These are phyloP conservation scores for Cardamine occulta DNA, from an alignment of 345 rosid species.

Conservation along the genomic window DNA sequence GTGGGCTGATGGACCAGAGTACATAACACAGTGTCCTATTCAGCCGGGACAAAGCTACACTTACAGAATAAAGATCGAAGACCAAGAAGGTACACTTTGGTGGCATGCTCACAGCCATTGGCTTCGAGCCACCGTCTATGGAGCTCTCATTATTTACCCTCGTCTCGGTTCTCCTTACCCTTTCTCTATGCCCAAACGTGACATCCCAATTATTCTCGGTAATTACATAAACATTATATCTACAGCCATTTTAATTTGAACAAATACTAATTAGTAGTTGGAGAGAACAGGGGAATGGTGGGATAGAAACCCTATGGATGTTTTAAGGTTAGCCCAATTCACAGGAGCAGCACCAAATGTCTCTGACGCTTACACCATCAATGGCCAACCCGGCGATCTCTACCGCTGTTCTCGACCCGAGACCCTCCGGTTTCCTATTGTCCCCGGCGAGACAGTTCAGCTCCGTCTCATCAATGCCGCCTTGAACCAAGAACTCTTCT, in stretches of 20 bases:
- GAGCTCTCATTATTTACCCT: slow-evolving; percentile 70
- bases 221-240: not conserved
- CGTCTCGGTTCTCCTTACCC: slow-evolving; percentile 70
- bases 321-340: slow-evolving; percentile 54
- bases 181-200: slow-evolving; percentile 60
- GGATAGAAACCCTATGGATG: slow-evolving; percentile 66
- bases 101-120: slow-evolving; percentile 79
- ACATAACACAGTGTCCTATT: slow-evolving; percentile 76
- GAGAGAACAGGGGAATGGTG: slow-evolving; percentile 68
- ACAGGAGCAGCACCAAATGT: slow-evolving; percentile 67
- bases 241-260: not conserved
- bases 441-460: slow-evolving; percentile 56
- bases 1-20: slow-evolving; percentile 82
- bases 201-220: slow-evolving; percentile 62
- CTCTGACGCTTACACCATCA: slow-evolving; percentile 79
- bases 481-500: slow-evolving; percentile 70
- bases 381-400: slow-evolving; percentile 66
- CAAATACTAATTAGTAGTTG: not conserved
- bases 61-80: slow-evolving; percentile 63
- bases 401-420: slow-evolving; percentile 41
- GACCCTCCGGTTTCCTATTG: slow-evolving; percentile 13
- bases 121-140: slow-evolving; percentile 72
- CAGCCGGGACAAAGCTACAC: slow-evolving; percentile 55
- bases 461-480: slow-evolving; percentile 70
- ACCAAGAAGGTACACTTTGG: slow-evolving; percentile 71